Evolutionary conservation across 192 early-diverging fungal genomes (phyloP).

Genomic region (Backusella westeae): DNA sequence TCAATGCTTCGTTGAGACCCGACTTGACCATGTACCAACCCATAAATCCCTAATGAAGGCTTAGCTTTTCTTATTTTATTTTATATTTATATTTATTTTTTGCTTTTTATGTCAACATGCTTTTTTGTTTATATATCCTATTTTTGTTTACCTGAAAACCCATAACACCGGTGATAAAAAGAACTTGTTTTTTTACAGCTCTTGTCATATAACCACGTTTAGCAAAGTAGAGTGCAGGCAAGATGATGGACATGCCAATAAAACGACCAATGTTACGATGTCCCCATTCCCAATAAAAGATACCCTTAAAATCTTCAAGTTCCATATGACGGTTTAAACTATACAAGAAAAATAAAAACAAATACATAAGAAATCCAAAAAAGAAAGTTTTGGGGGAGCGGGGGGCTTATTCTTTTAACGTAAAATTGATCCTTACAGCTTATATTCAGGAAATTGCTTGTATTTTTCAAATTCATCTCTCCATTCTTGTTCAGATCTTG

Average conservation of each 20-base stretch:
- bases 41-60: slow-evolving; percentile 66
- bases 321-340: slow-evolving; percentile 88
- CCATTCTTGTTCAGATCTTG: slow-evolving; percentile 84
- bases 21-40: slow-evolving; percentile 99
- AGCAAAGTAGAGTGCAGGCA: slow-evolving; percentile 88
- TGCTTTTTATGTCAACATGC: not conserved
- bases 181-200: slow-evolving; percentile 56
- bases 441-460: slow-evolving; percentile 98
- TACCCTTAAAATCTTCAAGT: slow-evolving; percentile 93
- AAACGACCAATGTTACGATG: slow-evolving; percentile 91
- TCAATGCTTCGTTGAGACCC: slow-evolving; percentile 81
- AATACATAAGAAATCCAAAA: not conserved
- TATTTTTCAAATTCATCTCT: slow-evolving; percentile 95
- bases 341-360: slow-evolving; percentile 15
- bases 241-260: slow-evolving; percentile 83
- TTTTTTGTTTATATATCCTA: not conserved
- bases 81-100: not conserved
- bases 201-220: slow-evolving; percentile 74
- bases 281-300: slow-evolving; percentile 98
- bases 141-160: slow-evolving; percentile 60
- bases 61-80: not conserved
- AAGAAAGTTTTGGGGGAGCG: not conserved
- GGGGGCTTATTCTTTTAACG: too few relatives aligned
- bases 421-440: slow-evolving; percentile 58
- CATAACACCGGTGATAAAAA: slow-evolving; percentile 60